Conservation (phyloP, 495 filamentous ascomycete genomes). For the Apodospora peruviana region DNA sequence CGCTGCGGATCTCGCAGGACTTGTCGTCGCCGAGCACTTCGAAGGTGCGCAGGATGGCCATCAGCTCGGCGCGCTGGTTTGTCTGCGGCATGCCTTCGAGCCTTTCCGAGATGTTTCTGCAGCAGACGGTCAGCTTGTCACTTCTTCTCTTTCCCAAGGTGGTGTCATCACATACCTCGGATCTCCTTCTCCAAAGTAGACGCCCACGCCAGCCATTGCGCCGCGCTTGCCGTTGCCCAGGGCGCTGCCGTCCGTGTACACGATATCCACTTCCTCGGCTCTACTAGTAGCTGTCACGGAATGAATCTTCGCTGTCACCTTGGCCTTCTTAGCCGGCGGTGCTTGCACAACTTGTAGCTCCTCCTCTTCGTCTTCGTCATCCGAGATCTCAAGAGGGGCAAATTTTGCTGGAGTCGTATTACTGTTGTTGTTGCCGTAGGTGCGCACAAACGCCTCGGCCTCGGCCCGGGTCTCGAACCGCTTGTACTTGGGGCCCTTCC, state of each 20-base stretch:
- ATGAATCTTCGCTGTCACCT: slow-evolving; percentile 26
- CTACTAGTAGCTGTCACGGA: slow-evolving; percentile 31
- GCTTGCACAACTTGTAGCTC: slow-evolving; percentile 29
- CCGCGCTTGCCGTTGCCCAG: slow-evolving; percentile 67
- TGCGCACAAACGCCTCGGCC: slow-evolving; percentile 50
- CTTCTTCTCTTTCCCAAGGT: no score
- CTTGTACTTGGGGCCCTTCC: slow-evolving; percentile 72
- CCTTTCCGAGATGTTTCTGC: slow-evolving; percentile 72
- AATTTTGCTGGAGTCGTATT: slow-evolving; percentile 17
- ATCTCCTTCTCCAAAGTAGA: slow-evolving; percentile 76
- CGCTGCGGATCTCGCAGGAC: slow-evolving; percentile 67
- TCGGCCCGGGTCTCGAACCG: slow-evolving; percentile 73
- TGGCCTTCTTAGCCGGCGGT: slow-evolving; percentile 53
- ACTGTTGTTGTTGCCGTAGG: slow-evolving; percentile 35
- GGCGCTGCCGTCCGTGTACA: slow-evolving; percentile 88
- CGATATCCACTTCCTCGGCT: slow-evolving; percentile 50
- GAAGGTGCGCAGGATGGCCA: slow-evolving; percentile 77
- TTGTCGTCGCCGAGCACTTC: slow-evolving; percentile 54
- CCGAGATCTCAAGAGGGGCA: slow-evolving; percentile 15
- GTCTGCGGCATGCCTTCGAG: slow-evolving; percentile 72
- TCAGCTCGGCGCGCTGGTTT: slow-evolving; percentile 91
- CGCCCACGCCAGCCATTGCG: slow-evolving; percentile 78
- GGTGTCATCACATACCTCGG: slow-evolving; percentile 48
- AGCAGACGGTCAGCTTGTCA: not conserved
- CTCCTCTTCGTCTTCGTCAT: slow-evolving; percentile 27